These are phyloP conservation scores for Rhizophagus clarus DNA, from an alignment of 192 early-diverging fungal genomes.

Conservation along the genomic window DNA sequence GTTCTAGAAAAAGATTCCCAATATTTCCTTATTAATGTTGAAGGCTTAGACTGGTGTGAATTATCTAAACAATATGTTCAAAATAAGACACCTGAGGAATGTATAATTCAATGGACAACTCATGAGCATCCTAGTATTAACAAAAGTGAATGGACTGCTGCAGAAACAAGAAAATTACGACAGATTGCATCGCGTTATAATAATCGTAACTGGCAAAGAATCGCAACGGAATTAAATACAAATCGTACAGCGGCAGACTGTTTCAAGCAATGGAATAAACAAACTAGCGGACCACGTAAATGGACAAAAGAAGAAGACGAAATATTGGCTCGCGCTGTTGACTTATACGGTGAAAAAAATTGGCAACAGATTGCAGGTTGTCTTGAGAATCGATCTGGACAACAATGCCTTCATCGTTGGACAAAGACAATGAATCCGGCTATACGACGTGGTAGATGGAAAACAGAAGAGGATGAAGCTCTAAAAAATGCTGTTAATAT, in stretches of 20 bases:
- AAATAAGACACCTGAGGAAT: constrained; percentile 66
- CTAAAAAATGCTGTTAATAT: constrained; percentile 62
- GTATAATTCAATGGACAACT: constrained; percentile 77
- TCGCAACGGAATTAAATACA: constrained; percentile 50
- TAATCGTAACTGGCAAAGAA: constrained; percentile 65
- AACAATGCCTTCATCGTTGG: constrained; percentile 77
- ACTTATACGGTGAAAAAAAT: constrained; percentile 67
- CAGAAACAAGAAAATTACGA: constrained; percentile 54
- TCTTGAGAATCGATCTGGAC: constrained; percentile 65
- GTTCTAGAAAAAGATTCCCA: neutral
- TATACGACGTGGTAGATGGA: constrained; percentile 67
- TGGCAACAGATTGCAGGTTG: constrained; percentile 72
- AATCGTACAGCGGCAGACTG: constrained; percentile 75
- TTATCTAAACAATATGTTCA: constrained; percentile 39
- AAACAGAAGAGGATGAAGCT: constrained; percentile 67
- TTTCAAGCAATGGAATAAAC: constrained; percentile 63
- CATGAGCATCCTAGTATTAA: constrained; percentile 81
- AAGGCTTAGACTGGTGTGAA: neutral
- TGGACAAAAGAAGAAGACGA: constrained; percentile 76
- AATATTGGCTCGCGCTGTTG: constrained; percentile 62
- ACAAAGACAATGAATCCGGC: constrained; percentile 68
- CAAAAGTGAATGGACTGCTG: constrained; percentile 63
- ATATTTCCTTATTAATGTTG: neutral
- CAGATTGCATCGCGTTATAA: constrained; percentile 47
- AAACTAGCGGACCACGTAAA: constrained; percentile 38